These are phyloP conservation scores for Grigorovia yakushimaensis DNA, from an alignment of 805 yeast species.

Conservation along the genomic window DNA sequence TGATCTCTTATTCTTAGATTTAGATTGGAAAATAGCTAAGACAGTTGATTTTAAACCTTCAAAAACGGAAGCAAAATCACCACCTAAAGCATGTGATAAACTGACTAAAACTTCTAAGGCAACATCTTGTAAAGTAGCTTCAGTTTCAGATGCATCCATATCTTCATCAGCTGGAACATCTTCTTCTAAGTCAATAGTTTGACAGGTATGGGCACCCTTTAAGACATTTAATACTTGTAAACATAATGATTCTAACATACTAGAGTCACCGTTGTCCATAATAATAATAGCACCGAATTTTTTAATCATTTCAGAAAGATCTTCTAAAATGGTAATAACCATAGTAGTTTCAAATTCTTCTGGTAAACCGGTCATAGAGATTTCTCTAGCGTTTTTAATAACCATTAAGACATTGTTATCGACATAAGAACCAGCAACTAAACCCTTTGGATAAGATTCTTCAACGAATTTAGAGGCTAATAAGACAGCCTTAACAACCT, in stretches of 20 bases:
- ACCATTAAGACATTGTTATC: constrained; percentile 48
- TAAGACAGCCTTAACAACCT: constrained; percentile 62
- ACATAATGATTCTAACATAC: constrained; percentile 59
- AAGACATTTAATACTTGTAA: constrained; percentile 61
- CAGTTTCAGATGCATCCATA: constrained; percentile 46
- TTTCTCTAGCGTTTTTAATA: constrained; percentile 55
- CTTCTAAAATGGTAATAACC: constrained; percentile 71
- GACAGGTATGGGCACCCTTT: constrained; percentile 78
- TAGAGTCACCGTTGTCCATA: constrained; percentile 47
- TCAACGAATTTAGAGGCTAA: constrained; percentile 37
- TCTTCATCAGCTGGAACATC: constrained; percentile 47
- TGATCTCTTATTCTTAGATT: constrained; percentile 66
- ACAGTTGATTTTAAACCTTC: constrained; percentile 59
- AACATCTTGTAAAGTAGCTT: constrained; percentile 68
- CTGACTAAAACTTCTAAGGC: constrained; percentile 78
- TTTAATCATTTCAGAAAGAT: constrained; percentile 55
- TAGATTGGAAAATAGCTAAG: constrained; percentile 45
- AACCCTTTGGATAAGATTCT: constrained; percentile 51
- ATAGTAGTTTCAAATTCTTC: constrained; percentile 79
- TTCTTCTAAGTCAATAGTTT: constrained; percentile 62
- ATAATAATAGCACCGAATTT: constrained; percentile 61
- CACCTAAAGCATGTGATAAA: constrained; percentile 66
- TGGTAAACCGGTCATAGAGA: constrained; percentile 51
- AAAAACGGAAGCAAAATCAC: constrained; percentile 68
- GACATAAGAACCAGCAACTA: constrained; percentile 50